Percentiles rank a stretch among this genome's conserved stretches.
Conservation (phyloP, 345 rosid species). For the Moricandia moricandioides region DNA sequence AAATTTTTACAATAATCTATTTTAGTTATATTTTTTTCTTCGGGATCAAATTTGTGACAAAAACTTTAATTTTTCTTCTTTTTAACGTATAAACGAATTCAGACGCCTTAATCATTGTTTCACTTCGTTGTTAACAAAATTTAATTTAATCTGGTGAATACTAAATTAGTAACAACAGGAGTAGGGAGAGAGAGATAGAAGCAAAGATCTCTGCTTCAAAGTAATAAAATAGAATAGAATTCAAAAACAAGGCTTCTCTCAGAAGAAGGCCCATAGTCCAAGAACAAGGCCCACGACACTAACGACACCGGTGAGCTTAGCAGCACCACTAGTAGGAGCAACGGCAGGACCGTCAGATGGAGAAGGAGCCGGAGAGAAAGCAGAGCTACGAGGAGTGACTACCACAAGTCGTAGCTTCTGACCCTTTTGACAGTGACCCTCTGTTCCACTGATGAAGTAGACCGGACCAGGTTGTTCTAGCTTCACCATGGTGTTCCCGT, state of each 20-base stretch:
- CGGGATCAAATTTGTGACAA: too few species aligned
- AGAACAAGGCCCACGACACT: constrained; percentile 19
- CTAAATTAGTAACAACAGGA: constrained; percentile 8
- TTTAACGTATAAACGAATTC: not conserved
- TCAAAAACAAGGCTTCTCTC: not conserved
- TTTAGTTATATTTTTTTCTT: too few species aligned
- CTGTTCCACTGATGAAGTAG: constrained; percentile 41
- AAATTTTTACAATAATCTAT: too few species aligned
- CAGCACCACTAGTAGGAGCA: constrained; percentile 35
- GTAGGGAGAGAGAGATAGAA: not conserved
- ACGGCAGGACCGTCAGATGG: constrained; percentile 40
- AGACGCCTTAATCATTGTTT: not conserved
- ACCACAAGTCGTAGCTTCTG: constrained; percentile 38
- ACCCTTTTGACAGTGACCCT: constrained; percentile 43
- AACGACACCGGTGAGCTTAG: constrained; percentile 7
- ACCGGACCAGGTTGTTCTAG: constrained; percentile 34
- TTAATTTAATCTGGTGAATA: not conserved
- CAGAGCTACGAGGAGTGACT: constrained; percentile 24
- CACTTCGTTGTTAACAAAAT: not conserved
- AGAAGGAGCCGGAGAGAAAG: constrained; percentile 38
- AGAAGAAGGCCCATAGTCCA: constrained; percentile 27
- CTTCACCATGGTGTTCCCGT: constrained; percentile 36
- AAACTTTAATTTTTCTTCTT: not conserved
- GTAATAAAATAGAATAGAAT: constrained; percentile 27
- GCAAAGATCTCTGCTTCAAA: constrained; percentile 8